Evolutionary conservation across 1,284 basidiomycete species (phyloP).

Genomic region (Taiwanofungus camphoratus): DNA sequence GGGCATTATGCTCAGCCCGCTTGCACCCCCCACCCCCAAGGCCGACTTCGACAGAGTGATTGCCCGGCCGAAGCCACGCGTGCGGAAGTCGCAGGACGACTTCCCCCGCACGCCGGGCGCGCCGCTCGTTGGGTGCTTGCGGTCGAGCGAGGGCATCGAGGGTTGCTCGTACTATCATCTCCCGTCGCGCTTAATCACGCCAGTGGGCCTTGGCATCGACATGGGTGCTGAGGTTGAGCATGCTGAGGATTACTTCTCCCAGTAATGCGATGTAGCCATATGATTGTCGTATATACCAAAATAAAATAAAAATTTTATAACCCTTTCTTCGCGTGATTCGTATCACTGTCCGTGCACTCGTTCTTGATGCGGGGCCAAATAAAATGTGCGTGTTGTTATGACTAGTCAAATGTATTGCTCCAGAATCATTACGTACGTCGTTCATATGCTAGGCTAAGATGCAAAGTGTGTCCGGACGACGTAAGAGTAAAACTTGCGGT

Average conservation of each 20-base stretch:
- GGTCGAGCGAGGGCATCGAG: background rate
- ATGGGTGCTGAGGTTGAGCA: background rate
- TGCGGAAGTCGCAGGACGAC: background rate
- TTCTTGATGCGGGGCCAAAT: background rate
- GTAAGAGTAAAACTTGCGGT: background rate
- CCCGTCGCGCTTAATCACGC: background rate
- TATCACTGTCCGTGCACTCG: no score
- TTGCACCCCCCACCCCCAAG: background rate
- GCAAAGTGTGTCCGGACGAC: background rate
- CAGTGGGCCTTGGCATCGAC: background rate
- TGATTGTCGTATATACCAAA: no score
- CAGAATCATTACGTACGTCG: background rate
- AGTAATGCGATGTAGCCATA: background rate
- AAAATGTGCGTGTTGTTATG: no score
- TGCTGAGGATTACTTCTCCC: background rate
- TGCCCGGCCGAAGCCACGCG: background rate
- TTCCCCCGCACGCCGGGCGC: conserved; percentile 19
- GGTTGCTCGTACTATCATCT: conserved; percentile 4
- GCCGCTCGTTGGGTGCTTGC: conserved; percentile 2
- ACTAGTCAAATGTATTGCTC: background rate
- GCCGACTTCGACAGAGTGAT: background rate
- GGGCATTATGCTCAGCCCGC: background rate
- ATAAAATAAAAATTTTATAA: background rate
- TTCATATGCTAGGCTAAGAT: background rate
- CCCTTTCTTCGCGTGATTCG: no score